Evolutionary conservation across 78 protist species (phyloP), one percentile per base, ranked within the genome.

Genomic region (Anaeramoeba flamelloides): DNA sequence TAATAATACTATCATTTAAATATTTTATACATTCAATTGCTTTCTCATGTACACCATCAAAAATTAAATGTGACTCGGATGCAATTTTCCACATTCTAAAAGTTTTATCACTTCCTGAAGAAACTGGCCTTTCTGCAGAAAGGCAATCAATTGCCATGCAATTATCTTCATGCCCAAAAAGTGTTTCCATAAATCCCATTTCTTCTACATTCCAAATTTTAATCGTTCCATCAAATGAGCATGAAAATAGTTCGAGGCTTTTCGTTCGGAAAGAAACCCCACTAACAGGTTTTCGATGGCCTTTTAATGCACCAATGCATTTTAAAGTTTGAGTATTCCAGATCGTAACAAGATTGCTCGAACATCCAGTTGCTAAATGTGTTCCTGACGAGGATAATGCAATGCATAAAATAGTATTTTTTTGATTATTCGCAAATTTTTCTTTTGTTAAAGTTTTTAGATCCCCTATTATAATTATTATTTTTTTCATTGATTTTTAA

Each of bases 131-230:
- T 32, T 84, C 84, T 31, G 79, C 26, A 1, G 41, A 0, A 8
- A 90, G 2, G 4, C 90, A 80, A 40, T 90, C 93, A 39, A 90
- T 69, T 1, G 88, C 78, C 0, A 80, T 79, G 8, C 89, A 77
- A 2, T 69, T 88, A 30, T 32, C 41, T 76, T 81, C 84, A 40
- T 90, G 93, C 0, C 93, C 93, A 39, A 75, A 90, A 76, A 87
- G 90, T 37, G 94, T 86, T 22, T 91, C 94, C 34, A 91, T 86
- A 74, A 85, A 91, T 33, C 90, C 82, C 91, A 88, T 85, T 36
- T 86, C 86, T 31, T 76, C 78, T 39, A 86, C 77, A 82, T 91
- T 85, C 94, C 94, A 91, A 1, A 91, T 75, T 36, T 87, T 88
- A 33, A 91, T 30, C 12, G 92, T 91, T 39, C 94, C 83, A 69